Evolutionary conservation across 2,329 filamentous ascomycete genomes (phyloP), one percentile per base, ranked within the genome.

Genomic region (Penicillium sp.): DNA sequence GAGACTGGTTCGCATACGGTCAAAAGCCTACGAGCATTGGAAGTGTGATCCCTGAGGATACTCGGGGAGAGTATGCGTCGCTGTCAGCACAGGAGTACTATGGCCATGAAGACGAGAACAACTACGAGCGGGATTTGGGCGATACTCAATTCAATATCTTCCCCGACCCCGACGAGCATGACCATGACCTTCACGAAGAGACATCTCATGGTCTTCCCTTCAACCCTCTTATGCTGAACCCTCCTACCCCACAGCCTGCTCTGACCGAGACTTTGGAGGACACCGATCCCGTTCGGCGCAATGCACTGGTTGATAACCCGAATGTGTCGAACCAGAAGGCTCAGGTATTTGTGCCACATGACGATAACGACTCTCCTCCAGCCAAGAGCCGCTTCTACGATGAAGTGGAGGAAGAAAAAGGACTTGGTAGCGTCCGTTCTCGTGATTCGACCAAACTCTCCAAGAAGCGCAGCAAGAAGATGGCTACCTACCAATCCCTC

Each of bases 141-240:
- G 65, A 70, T 31, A 58, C 63, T 38, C 59, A 59, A 40, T 64
- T 67, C 47, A 58, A 67, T 40, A 62, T 66, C 35, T 64, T 64
- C 49, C 55, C 61, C 14, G 64, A 67, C 39, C 60, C 65, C 13
- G 60, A 61, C 26, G 56, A 64, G 23, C 56, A 66, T 27, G 60
- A 59, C 14, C 51, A 60, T 11, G 52, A 60, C 28, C 47, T 54
- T 2, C 54, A 61, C n/a, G 53, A 58, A 23, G 54, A 56, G 5
- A 42, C 34, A n/a, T 35, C 49, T 13, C 41, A 57, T 13, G 47
- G 47, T 3, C 50, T 65, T 26, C 60, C 53, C 6, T 57, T 68
- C n/a, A 71, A 74, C 32, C 73, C 73, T 3, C 59, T 75, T 14
- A 66, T 64, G 47, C 68, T 75, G 61, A 75, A 75, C 42, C 72